A percentile compares a stretch with the other conserved stretches of the same genome.
Evolutionary conservation across 2,329 filamentous ascomycete species (phyloP).

Genomic region (Calycina herbarum): DNA sequence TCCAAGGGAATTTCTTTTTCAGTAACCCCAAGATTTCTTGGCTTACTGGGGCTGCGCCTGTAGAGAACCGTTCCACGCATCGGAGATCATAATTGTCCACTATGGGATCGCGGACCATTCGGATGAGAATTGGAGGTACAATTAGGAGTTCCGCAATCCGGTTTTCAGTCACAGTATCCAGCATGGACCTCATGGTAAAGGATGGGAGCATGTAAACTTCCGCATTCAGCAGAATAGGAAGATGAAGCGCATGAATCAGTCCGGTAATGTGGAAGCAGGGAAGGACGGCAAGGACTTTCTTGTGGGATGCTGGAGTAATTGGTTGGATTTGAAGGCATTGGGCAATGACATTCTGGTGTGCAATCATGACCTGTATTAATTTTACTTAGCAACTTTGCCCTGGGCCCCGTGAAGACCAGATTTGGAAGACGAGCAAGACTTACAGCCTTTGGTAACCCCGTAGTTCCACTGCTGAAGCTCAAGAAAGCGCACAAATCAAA

Average conservation of each 20-base stretch:
- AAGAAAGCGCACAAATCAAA: slow-evolving; percentile 55
- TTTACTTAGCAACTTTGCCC: slow-evolving; percentile 12
- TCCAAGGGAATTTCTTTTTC: slow-evolving; percentile 46
- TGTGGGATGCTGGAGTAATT: slow-evolving; percentile 56
- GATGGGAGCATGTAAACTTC: slow-evolving; percentile 64
- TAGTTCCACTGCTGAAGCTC: slow-evolving; percentile 49
- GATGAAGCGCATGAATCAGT: slow-evolving; percentile 61
- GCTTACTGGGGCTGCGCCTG: slow-evolving; percentile 51
- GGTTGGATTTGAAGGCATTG: slow-evolving; percentile 55
- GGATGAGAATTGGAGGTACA: slow-evolving; percentile 75
- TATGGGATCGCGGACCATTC: slow-evolving; percentile 45
- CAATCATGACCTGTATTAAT: slow-evolving; percentile 33
- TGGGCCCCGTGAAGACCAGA: slow-evolving; percentile 1
- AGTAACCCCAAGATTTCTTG: slow-evolving; percentile 34
- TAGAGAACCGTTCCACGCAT: slow-evolving; percentile 46
- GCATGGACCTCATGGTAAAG: slow-evolving; percentile 63
- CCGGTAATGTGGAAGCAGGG: slow-evolving; percentile 61
- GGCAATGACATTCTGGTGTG: slow-evolving; percentile 40
- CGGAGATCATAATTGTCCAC: slow-evolving; percentile 51
- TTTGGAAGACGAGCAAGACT: slow-evolving; percentile 7
- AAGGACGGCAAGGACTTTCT: slow-evolving; percentile 65
- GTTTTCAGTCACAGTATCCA: slow-evolving; percentile 62
- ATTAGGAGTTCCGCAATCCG: slow-evolving; percentile 65
- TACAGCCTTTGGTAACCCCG: slow-evolving; percentile 56
- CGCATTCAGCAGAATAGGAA: slow-evolving; percentile 63